phyloP scores from a whole-genome alignment of 2,329 filamentous ascomycete genomes.

The Pestalotiopsis sp. region DNA sequence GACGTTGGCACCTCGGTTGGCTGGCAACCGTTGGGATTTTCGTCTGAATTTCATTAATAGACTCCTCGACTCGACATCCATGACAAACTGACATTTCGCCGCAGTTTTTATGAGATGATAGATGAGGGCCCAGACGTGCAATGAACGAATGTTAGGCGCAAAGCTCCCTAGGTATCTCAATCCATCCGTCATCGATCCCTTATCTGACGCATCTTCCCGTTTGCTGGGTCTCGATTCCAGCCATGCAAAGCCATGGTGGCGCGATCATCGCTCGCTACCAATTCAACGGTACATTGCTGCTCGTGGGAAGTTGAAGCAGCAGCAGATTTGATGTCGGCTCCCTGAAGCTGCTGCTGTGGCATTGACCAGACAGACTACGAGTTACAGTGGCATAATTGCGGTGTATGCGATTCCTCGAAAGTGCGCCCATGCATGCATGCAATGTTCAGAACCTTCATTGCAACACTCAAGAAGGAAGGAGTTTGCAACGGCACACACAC shows the following conservation, averaged over 20 bases:
- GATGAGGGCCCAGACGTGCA: neutral
- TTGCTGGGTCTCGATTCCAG: neutral
- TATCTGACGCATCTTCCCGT: neutral
- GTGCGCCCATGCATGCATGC: slow-evolving; percentile 1
- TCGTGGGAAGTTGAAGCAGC: neutral
- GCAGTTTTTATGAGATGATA: neutral
- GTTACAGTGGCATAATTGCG: neutral
- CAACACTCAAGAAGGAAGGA: slow-evolving; percentile 8
- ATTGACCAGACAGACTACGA: neutral
- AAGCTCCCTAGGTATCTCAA: neutral
- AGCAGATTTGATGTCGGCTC: neutral
- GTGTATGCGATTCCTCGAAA: neutral
- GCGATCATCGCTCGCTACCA: neutral
- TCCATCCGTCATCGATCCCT: neutral
- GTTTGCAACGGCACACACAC: neutral
- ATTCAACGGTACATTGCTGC: neutral
- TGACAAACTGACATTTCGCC: neutral
- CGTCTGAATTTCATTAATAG: neutral
- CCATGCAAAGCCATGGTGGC: neutral
- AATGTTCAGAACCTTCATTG: slow-evolving; percentile 5
- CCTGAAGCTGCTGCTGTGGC: neutral
- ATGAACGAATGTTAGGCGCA: neutral
- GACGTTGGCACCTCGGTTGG: neutral
- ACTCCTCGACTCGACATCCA: neutral
- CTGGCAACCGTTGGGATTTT: neutral